A percentile compares a stretch with the other conserved stretches of the same genome.
These are phyloP conservation scores for Neonectria punicea DNA, from an alignment of 2,329 filamentous ascomycete genomes.

Conservation along the genomic window DNA sequence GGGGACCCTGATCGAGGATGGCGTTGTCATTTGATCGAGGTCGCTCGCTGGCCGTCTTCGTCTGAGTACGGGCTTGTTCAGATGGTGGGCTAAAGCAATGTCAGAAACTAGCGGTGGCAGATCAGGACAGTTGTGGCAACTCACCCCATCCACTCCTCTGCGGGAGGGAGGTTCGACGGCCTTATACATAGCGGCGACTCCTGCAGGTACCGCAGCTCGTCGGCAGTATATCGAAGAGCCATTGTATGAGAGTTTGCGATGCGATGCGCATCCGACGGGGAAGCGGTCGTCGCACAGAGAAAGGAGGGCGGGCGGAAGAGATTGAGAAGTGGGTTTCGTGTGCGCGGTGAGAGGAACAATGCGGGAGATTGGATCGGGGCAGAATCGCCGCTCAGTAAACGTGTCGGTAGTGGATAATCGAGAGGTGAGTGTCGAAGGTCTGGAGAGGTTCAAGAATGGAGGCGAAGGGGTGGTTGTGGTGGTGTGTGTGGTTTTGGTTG, in stretches of 20 bases:
- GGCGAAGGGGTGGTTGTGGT: constrained; percentile 2
- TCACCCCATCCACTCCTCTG: constrained; percentile 98
- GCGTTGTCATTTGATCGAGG: constrained; percentile 56
- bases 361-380: not conserved
- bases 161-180: constrained; percentile 80
- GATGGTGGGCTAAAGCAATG: constrained; percentile 53
- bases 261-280: constrained; percentile 51
- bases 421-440: not conserved
- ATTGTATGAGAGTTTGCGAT: constrained; percentile 51
- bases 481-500: constrained; percentile 8
- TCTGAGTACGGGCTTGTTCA: constrained; percentile 58
- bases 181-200: constrained; percentile 86
- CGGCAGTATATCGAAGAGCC: constrained; percentile 76
- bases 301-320: constrained; percentile 13
- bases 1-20: constrained; percentile 60
- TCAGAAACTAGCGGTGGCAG: constrained; percentile 34
- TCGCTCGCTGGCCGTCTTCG: constrained; percentile 57
- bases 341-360: constrained; percentile 7
- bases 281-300: constrained; percentile 35
- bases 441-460: constrained; percentile 1
- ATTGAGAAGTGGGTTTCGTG: constrained; percentile 22
- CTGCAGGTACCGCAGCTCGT: constrained; percentile 79
- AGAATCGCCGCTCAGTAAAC: not conserved
- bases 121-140: constrained; percentile 42
- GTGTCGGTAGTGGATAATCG: constrained; percentile 11